These are phyloP conservation scores for Trichothecium sympodiale DNA, from an alignment of 2,329 filamentous ascomycete species.

Conservation along the genomic window DNA sequence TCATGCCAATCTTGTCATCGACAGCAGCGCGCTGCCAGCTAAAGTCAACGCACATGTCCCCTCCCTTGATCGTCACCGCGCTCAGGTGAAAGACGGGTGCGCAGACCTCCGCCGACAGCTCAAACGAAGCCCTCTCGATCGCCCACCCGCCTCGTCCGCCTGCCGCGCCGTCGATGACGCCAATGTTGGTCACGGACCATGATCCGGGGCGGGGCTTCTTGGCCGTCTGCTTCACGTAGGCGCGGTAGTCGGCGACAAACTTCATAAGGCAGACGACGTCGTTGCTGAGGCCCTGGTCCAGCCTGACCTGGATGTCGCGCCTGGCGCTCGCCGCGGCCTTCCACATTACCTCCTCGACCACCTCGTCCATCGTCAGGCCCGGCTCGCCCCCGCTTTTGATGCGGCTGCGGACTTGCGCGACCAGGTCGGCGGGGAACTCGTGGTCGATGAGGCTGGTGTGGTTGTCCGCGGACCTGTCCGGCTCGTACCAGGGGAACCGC, in stretches of 20 bases:
- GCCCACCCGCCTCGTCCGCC: constrained; percentile 9
- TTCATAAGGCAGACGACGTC: constrained; percentile 13
- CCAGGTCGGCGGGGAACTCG: background rate
- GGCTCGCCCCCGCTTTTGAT: background rate
- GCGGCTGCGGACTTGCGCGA: background rate
- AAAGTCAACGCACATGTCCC: constrained; percentile 12
- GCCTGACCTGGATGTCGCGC: constrained; percentile 6
- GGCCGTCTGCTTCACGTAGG: constrained; percentile 7
- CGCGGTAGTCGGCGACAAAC: constrained; percentile 14
- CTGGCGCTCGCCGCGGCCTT: constrained; percentile 5
- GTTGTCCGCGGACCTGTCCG: too few species aligned
- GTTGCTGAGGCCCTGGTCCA: constrained; percentile 12
- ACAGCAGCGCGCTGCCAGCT: constrained; percentile 13
- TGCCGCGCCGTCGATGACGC: constrained; percentile 14
- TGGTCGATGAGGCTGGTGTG: too few species aligned
- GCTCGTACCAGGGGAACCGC: constrained; percentile 2
- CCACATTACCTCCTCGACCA: constrained; percentile 13
- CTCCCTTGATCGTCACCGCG: constrained; percentile 11
- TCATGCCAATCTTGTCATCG: constrained; percentile 9
- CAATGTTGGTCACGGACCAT: constrained; percentile 16
- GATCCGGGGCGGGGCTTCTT: constrained; percentile 12
- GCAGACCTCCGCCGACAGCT: constrained; percentile 10
- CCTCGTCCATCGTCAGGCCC: background rate
- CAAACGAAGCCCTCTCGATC: constrained; percentile 12
- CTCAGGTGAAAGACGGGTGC: constrained; percentile 12